These are phyloP conservation scores for Vanilla planifolia DNA, from an alignment of 106 monocot genomes.

Conservation along the genomic window DNA sequence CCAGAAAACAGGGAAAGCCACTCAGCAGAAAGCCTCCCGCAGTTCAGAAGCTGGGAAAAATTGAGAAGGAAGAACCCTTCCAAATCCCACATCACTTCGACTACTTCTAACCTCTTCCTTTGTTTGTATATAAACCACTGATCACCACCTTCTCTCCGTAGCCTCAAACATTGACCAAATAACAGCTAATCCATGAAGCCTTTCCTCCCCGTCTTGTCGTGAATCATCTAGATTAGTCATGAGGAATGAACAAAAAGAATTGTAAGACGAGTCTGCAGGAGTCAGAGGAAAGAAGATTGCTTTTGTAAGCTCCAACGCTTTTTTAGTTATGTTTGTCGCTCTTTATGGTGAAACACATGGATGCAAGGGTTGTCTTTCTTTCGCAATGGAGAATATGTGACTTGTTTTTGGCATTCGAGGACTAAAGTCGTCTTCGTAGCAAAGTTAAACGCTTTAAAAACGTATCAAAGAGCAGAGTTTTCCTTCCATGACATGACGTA, in stretches of 20 bases:
- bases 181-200: not conserved
- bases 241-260: not conserved
- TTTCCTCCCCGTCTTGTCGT: not conserved
- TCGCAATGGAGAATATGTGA: not conserved
- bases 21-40: not conserved
- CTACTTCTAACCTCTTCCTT: conserved; percentile 29
- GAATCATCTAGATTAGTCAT: not conserved
- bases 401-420: no score
- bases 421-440: no score
- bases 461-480: no score
- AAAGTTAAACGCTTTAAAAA: no score
- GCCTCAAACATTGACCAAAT: not conserved
- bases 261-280: not conserved
- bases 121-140: not conserved
- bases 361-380: not conserved
- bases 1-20: conserved; percentile 22
- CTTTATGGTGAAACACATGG: not conserved
- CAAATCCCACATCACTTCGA: conserved; percentile 31
- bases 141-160: not conserved
- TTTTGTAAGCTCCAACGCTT: not conserved
- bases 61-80: conserved; percentile 24
- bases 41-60: conserved; percentile 20
- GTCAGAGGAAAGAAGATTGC: not conserved
- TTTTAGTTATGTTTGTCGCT: not conserved
- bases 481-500: no score